These are phyloP conservation scores for Termitomyces sp. DNA, from an alignment of 1,284 basidiomycete genomes.

Conservation along the genomic window DNA sequence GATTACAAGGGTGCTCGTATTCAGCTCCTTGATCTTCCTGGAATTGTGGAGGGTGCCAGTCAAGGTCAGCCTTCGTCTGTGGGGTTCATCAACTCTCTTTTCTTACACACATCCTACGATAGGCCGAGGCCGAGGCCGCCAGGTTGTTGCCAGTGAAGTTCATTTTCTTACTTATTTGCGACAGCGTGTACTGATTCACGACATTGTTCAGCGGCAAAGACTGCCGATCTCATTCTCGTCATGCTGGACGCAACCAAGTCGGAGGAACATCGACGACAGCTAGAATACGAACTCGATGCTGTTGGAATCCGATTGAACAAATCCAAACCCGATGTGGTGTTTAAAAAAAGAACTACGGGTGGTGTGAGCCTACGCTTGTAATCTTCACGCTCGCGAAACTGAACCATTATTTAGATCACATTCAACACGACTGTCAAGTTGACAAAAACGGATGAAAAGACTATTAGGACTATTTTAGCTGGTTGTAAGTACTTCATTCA, in stretches of 20 bases:
- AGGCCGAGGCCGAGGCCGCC: conserved; percentile 90
- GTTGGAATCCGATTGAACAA: conserved; percentile 96
- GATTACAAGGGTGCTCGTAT: conserved; percentile 92
- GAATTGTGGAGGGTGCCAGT: conserved; percentile 96
- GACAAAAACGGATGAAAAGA: conserved; percentile 93
- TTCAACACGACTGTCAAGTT: conserved; percentile 88
- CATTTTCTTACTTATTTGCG: not conserved
- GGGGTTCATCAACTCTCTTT: not conserved
- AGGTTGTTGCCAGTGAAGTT: conserved; percentile 80
- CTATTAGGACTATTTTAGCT: conserved; percentile 86
- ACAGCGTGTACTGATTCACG: conserved; percentile 5
- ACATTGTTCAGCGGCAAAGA: conserved; percentile 72
- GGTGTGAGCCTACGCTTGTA: conserved; percentile 55
- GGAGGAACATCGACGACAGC: conserved; percentile 81
- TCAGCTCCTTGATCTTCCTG: conserved; percentile 92
- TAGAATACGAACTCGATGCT: conserved; percentile 93
- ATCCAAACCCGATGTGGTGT: conserved; percentile 80
- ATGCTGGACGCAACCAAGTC: conserved; percentile 98
- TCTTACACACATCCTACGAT: not conserved
- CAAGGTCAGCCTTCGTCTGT: conserved; percentile 45
- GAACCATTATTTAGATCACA: conserved; percentile 37
- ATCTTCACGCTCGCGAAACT: not conserved
- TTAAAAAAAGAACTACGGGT: conserved; percentile 84
- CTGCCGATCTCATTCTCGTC: conserved; percentile 91
- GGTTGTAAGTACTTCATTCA: conserved; percentile 52